phyloP scores from a whole-genome alignment of 2,329 filamentous ascomycete species.

The Diplodia intermedia region DNA sequence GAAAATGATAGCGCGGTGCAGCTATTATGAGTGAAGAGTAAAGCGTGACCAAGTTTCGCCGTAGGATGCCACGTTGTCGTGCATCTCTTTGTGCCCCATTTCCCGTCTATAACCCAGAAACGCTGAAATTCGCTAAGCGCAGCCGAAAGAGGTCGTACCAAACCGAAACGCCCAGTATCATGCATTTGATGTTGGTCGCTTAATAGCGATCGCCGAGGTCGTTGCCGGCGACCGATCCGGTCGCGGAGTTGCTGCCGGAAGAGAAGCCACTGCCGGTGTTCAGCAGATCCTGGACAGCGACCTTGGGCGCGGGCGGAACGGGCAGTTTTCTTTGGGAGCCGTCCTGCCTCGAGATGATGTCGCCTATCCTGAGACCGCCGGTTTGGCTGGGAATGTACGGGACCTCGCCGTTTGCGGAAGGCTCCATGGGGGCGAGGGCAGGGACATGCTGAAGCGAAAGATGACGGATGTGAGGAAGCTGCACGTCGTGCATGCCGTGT shows the following conservation, averaged over 20 bases:
- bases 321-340: slow-evolving; percentile 89
- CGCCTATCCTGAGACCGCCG: slow-evolving; percentile 80
- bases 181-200: slow-evolving; percentile 25
- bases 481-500: slow-evolving; percentile 72
- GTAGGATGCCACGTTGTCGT: slow-evolving; percentile 12
- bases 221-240: slow-evolving; percentile 75
- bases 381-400: slow-evolving; percentile 63
- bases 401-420: slow-evolving; percentile 65
- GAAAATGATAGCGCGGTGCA: slow-evolving; percentile 19
- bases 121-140: slow-evolving; percentile 31
- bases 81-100: slow-evolving; percentile 23
- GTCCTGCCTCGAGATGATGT: slow-evolving; percentile 90
- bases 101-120: slow-evolving; percentile 32
- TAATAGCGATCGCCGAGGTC: slow-evolving; percentile 49
- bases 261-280: slow-evolving; percentile 69
- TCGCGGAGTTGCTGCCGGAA: slow-evolving; percentile 78
- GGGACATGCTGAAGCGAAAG: slow-evolving; percentile 71
- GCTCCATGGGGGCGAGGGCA: slow-evolving; percentile 74
- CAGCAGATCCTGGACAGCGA: slow-evolving; percentile 84
- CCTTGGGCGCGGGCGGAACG: slow-evolving; percentile 87
- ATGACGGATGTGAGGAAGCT: slow-evolving; percentile 85
- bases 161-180: slow-evolving; percentile 31
- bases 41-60: slow-evolving; percentile 30
- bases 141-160: slow-evolving; percentile 29
- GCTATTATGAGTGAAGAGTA: slow-evolving; percentile 31